Percentiles rank a stretch among this genome's conserved stretches.
These are phyloP conservation scores for Myxozyma neglecta DNA, from an alignment of 805 yeast species.

Conservation along the genomic window DNA sequence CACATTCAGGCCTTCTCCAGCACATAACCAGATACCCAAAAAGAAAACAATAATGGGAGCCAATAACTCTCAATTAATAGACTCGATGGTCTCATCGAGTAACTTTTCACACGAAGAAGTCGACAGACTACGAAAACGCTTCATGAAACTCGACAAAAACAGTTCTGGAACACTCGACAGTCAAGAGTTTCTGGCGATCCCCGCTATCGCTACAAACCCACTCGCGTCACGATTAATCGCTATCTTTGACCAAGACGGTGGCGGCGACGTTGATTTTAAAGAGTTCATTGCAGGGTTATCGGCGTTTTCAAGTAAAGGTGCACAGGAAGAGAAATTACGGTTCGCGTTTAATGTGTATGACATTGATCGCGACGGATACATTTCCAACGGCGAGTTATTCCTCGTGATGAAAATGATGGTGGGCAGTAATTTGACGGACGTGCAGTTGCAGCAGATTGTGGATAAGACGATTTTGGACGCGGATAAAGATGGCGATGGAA, in stretches of 20 bases:
- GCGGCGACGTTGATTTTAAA: conserved; percentile 92
- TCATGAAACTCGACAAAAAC: conserved; percentile 93
- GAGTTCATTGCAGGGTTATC: conserved; percentile 87
- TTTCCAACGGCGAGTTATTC: conserved; percentile 92
- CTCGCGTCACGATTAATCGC: conserved; percentile 87
- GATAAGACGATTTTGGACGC: conserved; percentile 95
- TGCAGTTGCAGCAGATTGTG: conserved; percentile 89
- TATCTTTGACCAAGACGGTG: conserved; percentile 88
- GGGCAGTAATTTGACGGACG: conserved; percentile 81
- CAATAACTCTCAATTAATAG: conserved; percentile 60
- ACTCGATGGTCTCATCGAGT: conserved; percentile 75
- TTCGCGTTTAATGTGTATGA: conserved; percentile 95
- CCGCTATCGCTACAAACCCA: conserved; percentile 89
- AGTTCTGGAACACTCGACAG: conserved; percentile 89
- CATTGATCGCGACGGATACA: conserved; percentile 90
- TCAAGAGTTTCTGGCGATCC: conserved; percentile 85
- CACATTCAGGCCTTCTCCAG: too few species aligned
- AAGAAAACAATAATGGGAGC: conserved; percentile 54
- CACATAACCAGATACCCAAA: neutral
- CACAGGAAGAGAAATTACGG: conserved; percentile 73
- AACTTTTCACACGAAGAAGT: conserved; percentile 88
- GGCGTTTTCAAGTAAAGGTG: conserved; percentile 82
- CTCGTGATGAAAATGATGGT: conserved; percentile 96
- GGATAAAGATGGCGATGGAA: conserved; percentile 84
- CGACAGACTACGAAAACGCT: conserved; percentile 84